Percentiles rank a stretch among this genome's conserved stretches.
These are phyloP conservation scores for Harrya chromipes DNA, from an alignment of 768 basidiomycete species.

Conservation along the genomic window DNA sequence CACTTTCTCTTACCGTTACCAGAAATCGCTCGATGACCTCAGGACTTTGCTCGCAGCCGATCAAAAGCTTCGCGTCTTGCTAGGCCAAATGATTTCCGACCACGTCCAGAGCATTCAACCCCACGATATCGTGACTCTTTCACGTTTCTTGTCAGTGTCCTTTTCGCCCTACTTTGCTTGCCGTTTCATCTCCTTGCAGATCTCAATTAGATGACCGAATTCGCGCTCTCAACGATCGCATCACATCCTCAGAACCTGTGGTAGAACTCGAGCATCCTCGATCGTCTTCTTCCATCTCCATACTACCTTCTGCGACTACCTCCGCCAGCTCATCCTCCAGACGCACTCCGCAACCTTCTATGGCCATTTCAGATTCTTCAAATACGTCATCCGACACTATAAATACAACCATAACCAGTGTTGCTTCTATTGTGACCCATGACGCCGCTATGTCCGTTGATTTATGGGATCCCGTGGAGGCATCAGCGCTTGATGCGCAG, in stretches of 20 bases:
- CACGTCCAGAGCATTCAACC: constrained; percentile 20
- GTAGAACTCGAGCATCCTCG: not conserved
- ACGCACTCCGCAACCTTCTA: constrained; percentile 15
- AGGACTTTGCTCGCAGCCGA: constrained; percentile 22
- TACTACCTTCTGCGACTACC: not conserved
- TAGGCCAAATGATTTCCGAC: constrained; percentile 24
- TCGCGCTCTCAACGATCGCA: constrained; percentile 34
- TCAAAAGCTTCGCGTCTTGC: constrained; percentile 10
- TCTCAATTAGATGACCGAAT: constrained; percentile 38
- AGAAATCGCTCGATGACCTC: constrained; percentile 32
- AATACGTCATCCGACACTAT: constrained; percentile 9
- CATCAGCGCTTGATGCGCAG: constrained; percentile 23
- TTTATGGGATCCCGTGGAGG: constrained; percentile 11
- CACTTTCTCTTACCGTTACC: not conserved
- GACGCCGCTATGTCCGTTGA: constrained; percentile 4
- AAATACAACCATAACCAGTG: not conserved
- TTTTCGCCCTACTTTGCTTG: not conserved
- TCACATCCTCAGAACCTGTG: constrained; percentile 18
- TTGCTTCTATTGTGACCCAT: not conserved
- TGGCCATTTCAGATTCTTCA: constrained; percentile 17
- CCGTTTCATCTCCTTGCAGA: constrained; percentile 22
- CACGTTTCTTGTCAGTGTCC: constrained; percentile 37
- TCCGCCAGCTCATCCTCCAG: not conserved
- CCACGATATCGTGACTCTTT: constrained; percentile 41
- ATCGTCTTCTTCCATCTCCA: not conserved